Evolutionary conservation across 768 basidiomycete genomes (phyloP).

Genomic region (Rhodotorula babjevae): DNA sequence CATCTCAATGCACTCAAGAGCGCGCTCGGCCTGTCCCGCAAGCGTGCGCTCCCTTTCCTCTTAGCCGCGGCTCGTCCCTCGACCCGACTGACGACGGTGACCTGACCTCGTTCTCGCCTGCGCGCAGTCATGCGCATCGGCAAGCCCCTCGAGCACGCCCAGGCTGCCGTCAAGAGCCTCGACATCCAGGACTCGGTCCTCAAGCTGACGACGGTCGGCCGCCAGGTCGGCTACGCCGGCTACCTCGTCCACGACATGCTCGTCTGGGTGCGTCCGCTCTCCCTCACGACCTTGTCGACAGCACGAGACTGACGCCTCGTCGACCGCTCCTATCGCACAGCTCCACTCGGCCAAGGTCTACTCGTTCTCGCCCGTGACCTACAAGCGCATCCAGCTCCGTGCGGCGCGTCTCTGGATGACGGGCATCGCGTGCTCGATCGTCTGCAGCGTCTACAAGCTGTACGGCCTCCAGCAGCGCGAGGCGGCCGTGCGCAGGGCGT

Average conservation of each 20-base stretch:
- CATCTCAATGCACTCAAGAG: constrained; percentile 79
- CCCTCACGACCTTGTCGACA: not conserved
- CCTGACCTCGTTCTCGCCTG: not conserved
- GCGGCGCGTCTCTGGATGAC: constrained; percentile 40
- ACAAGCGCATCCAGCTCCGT: constrained; percentile 25
- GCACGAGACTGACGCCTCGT: no score
- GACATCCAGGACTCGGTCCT: constrained; percentile 55
- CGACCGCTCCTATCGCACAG: no score
- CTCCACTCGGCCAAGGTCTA: constrained; percentile 42
- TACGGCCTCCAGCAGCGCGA: constrained; percentile 38
- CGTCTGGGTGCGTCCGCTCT: constrained; percentile 63
- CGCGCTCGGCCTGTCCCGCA: constrained; percentile 77
- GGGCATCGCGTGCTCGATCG: constrained; percentile 41
- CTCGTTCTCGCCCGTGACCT: constrained; percentile 25
- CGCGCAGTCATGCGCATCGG: constrained; percentile 78
- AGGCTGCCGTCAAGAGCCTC: constrained; percentile 70
- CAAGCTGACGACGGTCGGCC: constrained; percentile 68
- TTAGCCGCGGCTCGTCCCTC: not conserved
- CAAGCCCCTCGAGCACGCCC: constrained; percentile 88
- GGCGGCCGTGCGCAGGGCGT: constrained; percentile 40
- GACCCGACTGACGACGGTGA: not conserved
- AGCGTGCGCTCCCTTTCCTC: constrained; percentile 57
- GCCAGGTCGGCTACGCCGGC: constrained; percentile 82
- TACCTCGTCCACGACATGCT: constrained; percentile 78
- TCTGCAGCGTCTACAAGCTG: constrained; percentile 38